Percentiles rank a stretch among this genome's conserved stretches.
These are phyloP conservation scores for Ceratocystis harringtonii DNA, from an alignment of 2,329 filamentous ascomycete species.

Conservation along the genomic window DNA sequence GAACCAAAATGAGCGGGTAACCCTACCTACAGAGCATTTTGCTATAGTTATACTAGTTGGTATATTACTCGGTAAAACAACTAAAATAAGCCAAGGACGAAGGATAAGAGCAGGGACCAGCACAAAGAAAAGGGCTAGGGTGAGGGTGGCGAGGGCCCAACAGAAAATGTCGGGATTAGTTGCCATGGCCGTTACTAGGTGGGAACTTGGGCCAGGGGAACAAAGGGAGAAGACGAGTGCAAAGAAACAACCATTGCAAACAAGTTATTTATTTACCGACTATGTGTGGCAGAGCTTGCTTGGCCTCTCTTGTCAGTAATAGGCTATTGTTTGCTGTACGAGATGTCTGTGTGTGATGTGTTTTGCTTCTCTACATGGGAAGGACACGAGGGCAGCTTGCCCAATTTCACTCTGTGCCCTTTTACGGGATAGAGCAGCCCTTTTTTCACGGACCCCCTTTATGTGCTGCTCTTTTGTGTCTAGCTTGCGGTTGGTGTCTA, in stretches of 20 bases:
- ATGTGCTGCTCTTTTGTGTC: background rate
- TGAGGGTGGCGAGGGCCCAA: background rate
- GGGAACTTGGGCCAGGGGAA: constrained; percentile 1
- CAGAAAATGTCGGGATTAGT: constrained; percentile 6
- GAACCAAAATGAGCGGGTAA: no score
- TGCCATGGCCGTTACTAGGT: constrained; percentile 9
- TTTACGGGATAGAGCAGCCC: no score
- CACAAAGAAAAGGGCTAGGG: background rate
- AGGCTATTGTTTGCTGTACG: no score
- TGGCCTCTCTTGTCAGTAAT: background rate
- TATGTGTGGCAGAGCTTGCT: background rate
- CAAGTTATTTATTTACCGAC: constrained; percentile 18
- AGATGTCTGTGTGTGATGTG: background rate
- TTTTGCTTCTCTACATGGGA: background rate
- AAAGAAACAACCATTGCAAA: background rate
- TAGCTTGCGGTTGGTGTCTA: background rate
- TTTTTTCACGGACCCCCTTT: no score
- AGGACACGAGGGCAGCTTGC: background rate
- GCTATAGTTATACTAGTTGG: no score
- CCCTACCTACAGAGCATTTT: no score
- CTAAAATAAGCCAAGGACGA: background rate
- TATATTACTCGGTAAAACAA: background rate
- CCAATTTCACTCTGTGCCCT: no score
- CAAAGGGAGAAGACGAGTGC: background rate
- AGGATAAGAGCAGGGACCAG: background rate